Conservation (phyloP, 441 rosid species). For the Adansonia rubrostipa region DNA sequence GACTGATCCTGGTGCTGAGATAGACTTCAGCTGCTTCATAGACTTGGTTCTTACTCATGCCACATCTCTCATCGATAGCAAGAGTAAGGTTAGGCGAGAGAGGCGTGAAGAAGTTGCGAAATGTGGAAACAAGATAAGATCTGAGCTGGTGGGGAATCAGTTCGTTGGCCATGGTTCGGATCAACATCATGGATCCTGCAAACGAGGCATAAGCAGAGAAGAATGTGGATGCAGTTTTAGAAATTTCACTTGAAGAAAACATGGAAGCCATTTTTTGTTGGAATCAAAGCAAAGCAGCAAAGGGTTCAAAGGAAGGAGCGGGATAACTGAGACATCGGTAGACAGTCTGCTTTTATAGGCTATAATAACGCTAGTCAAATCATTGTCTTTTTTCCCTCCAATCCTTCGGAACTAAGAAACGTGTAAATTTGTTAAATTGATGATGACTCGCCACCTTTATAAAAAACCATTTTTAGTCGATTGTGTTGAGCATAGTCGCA, state of each 20-base stretch:
- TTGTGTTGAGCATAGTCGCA: too few species aligned
- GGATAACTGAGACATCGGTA: not conserved
- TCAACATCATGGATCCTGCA: slow-evolving; percentile 48
- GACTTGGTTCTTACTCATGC: slow-evolving; percentile 30
- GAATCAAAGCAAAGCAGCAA: not conserved
- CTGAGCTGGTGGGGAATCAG: slow-evolving; percentile 43
- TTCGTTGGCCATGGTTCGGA: slow-evolving; percentile 50
- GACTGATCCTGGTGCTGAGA: slow-evolving; percentile 44
- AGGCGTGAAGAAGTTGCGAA: slow-evolving; percentile 33
- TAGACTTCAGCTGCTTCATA: slow-evolving; percentile 39
- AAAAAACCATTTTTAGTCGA: too few species aligned
- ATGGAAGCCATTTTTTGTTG: slow-evolving; percentile 31
- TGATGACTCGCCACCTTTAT: too few species aligned
- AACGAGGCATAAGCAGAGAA: slow-evolving; percentile 58
- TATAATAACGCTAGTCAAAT: too few species aligned
- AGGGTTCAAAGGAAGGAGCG: not conserved
- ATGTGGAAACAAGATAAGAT: slow-evolving; percentile 27
- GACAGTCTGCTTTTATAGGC: not conserved
- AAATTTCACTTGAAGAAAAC: slow-evolving; percentile 36
- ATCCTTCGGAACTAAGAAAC: too few species aligned
- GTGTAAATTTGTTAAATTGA: too few species aligned
- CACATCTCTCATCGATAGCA: slow-evolving; percentile 24
- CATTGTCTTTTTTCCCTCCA: too few species aligned
- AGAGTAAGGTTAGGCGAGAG: slow-evolving; percentile 8
- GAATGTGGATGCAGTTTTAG: slow-evolving; percentile 39